Conservation (phyloP, 2,329 filamentous ascomycete species). For the Arthrobotrys sphaeroides region DNA sequence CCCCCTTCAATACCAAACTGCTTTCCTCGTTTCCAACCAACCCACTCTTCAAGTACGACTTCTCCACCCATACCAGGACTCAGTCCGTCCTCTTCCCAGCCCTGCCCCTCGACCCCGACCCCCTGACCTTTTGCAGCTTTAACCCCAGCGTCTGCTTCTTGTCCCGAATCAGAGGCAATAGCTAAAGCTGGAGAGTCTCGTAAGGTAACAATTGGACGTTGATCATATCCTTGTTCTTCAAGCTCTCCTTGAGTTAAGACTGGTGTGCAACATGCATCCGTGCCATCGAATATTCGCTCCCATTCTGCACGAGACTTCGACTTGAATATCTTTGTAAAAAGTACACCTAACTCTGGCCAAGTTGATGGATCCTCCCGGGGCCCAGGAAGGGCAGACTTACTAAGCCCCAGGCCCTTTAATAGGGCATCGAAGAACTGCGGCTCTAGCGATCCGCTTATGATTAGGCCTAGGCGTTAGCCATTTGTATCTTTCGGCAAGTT, state of each 20-base stretch:
- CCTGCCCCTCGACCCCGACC: conserved; percentile 66
- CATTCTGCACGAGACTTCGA: conserved; percentile 78
- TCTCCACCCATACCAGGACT: conserved; percentile 77
- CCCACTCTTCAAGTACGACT: conserved; percentile 74
- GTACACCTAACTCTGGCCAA: conserved; percentile 73
- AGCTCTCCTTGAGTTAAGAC: conserved; percentile 80
- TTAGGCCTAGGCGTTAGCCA: background rate
- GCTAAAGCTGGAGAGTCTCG: conserved; percentile 74
- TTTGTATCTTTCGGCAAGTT: background rate
- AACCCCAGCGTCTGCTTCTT: conserved; percentile 57
- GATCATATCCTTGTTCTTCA: conserved; percentile 67
- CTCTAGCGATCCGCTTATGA: conserved; percentile 87
- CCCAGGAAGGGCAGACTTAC: conserved; percentile 63
- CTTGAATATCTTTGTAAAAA: conserved; percentile 73
- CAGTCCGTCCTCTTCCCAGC: conserved; percentile 72
- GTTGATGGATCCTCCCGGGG: conserved; percentile 69
- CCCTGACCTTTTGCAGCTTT: conserved; percentile 47
- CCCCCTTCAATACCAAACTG: conserved; percentile 75
- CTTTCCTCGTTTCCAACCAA: conserved; percentile 76
- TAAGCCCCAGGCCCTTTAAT: conserved; percentile 73
- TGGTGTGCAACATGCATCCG: conserved; percentile 91
- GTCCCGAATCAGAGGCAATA: conserved; percentile 60
- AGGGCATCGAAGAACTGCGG: conserved; percentile 81
- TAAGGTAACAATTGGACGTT: conserved; percentile 67
- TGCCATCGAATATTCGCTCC: conserved; percentile 86